Evolutionary conservation across 805 yeast genomes (phyloP), one percentile per base, ranked within the genome.

Genomic region (Candida multigemmis): DNA sequence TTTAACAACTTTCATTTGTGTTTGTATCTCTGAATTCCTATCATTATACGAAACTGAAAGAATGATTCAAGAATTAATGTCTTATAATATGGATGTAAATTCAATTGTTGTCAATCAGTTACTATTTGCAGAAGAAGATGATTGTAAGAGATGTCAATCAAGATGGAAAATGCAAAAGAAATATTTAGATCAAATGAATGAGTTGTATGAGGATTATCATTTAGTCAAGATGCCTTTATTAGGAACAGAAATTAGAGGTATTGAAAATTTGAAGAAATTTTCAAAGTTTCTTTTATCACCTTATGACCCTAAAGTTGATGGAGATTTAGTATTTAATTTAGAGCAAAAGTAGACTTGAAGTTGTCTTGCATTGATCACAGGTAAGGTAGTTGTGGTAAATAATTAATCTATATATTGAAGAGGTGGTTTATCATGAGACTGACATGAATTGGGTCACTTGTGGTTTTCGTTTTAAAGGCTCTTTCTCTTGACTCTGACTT

Each of bases 31-130:
- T 25, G 99, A 91, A 61, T 91, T 91, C 58, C 68, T 91, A 48
- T 87, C 97, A 2, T 65, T 91, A 25, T 91, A 91, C 56, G 99
- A 91, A 58, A 89, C 97, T 12, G 99, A 91, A 61, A 77, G 99
- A 60, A 74, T 91, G 77, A 83, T 91, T 41, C 99, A 91, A 62
- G 99, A 91, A 53, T 72, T 91, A 52, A 80, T 86, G 58, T 76
- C 89, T 29, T 91, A 84, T 58, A 82, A 86, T 40, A 91, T 91
- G 79, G 99, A 91, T 55, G 95, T 93, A 36, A 89, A 86, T 56
- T 81, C 96, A 20, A 91, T 91, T 46, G 87, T 91, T 36, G 94
- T 93, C 28, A 91, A 91, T 60, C 98, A 91, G 59, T 68, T 91
- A 38, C 64, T 91, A 34, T 83, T 80, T 58, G 91, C 96, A n/a